A percentile compares a stretch with the other conserved stretches of the same genome.
Evolutionary conservation across 2,329 filamentous ascomycete species (phyloP).

Genomic region (Cadophora gregata): DNA sequence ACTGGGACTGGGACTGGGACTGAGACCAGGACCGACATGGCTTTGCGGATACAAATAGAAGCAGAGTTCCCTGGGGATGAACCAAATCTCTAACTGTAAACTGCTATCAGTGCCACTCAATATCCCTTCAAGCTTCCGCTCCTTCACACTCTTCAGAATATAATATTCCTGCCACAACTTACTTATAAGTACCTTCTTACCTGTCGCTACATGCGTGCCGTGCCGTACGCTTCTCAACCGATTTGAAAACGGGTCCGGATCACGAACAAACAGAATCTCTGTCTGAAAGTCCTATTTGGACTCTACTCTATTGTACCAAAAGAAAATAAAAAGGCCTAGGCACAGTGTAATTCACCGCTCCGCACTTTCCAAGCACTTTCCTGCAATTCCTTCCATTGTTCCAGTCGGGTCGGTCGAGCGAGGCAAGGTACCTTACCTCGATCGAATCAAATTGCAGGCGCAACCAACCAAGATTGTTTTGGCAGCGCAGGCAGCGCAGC

Average conservation of each 20-base stretch:
- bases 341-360: background rate
- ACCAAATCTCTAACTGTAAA: background rate
- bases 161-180: background rate
- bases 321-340: background rate
- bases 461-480: conserved; percentile 24
- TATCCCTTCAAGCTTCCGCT: background rate
- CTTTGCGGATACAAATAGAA: conserved; percentile 4
- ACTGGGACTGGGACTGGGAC: background rate
- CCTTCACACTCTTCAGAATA: background rate
- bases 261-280: background rate
- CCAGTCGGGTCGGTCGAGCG: background rate
- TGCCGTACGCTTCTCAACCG: background rate
- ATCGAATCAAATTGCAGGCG: conserved; percentile 32
- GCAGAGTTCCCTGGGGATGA: background rate
- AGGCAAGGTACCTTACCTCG: background rate
- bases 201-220: background rate
- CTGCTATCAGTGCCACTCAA: background rate
- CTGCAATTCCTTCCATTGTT: background rate
- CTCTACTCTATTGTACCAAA: too few species aligned
- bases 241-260: background rate
- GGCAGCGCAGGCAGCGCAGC: background rate
- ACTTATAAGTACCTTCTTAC: background rate
- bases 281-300: too few species aligned
- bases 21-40: background rate
- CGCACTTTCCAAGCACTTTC: background rate